Evolutionary conservation across 2,329 filamentous ascomycete genomes (phyloP).

Genomic region (Peltaster fructicola): DNA sequence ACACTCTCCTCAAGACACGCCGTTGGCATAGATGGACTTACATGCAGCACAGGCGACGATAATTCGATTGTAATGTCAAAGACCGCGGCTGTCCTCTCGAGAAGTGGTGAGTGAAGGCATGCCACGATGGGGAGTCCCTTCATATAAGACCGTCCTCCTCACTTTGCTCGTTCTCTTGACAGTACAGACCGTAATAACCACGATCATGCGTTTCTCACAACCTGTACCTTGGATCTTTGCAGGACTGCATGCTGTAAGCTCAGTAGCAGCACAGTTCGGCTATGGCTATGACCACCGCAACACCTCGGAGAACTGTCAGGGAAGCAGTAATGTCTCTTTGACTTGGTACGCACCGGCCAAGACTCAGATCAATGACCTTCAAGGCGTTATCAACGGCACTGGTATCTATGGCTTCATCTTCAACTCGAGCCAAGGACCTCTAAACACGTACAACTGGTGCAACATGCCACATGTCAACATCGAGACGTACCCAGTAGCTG

Average conservation of each 20-base stretch:
- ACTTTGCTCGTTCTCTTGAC: conserved; percentile 11
- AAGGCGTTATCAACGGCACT: conserved; percentile 35
- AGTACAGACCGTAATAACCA: conserved; percentile 10
- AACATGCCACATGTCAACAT: conserved; percentile 73
- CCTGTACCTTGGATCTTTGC: conserved; percentile 9
- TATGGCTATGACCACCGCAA: conserved; percentile 1
- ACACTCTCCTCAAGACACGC: too few relatives aligned
- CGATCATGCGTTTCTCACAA: conserved; percentile 15
- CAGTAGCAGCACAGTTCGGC: conserved; percentile 1
- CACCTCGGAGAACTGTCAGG: conserved; percentile 1
- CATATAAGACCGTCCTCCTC: conserved; percentile 11
- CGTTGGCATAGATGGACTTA: too few relatives aligned
- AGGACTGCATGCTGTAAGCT: too few relatives aligned
- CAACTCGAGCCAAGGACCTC: conserved; percentile 41
- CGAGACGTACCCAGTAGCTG: conserved; percentile 42
- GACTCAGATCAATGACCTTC: conserved; percentile 43
- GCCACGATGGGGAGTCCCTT: conserved; percentile 4
- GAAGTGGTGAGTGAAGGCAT: neutral
- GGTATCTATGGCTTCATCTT: conserved; percentile 61
- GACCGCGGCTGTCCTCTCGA: too few relatives aligned
- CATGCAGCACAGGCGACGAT: too few relatives aligned
- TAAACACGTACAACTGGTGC: conserved; percentile 58
- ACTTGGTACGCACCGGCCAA: conserved; percentile 41
- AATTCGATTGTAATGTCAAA: too few relatives aligned
- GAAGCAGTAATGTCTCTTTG: conserved; percentile 10